Evolutionary conservation across 257 asterid species (phyloP).

Genomic region (Capsicum baccatum): DNA sequence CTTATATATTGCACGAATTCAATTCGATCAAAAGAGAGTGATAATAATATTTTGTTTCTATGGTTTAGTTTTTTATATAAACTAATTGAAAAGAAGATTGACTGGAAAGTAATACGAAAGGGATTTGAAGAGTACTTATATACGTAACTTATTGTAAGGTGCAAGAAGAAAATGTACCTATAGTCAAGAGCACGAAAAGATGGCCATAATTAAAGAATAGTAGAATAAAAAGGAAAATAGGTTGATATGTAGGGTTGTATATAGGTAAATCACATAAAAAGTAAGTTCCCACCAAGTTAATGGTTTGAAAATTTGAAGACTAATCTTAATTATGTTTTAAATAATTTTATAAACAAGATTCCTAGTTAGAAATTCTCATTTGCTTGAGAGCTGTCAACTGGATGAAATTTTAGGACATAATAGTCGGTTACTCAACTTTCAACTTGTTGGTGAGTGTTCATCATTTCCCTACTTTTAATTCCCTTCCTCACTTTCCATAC

Average conservation of each 20-base stretch:
- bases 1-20: background rate
- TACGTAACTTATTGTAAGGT: constrained; percentile 29
- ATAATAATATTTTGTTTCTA: background rate
- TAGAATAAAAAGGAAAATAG: constrained; percentile 19
- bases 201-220: constrained; percentile 34
- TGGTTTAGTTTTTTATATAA: background rate
- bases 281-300: constrained; percentile 18
- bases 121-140: constrained; percentile 37
- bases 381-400: constrained; percentile 9
- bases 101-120: constrained; percentile 3
- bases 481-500: too few relatives aligned
- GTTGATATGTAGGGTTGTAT: constrained; percentile 27
- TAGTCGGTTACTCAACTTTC: too few relatives aligned
- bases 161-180: constrained; percentile 46
- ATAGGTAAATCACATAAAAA: constrained; percentile 53
- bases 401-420: background rate
- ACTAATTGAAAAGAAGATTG: background rate
- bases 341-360: constrained; percentile 11
- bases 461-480: too few relatives aligned
- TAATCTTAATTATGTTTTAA: background rate
- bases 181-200: constrained; percentile 54
- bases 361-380: background rate
- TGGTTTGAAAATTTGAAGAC: background rate
- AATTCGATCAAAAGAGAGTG: background rate
- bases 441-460: too few relatives aligned